These are phyloP conservation scores for Apiotrichum mycotoxinovorans DNA, from an alignment of 1,284 basidiomycete genomes.

Conservation along the genomic window DNA sequence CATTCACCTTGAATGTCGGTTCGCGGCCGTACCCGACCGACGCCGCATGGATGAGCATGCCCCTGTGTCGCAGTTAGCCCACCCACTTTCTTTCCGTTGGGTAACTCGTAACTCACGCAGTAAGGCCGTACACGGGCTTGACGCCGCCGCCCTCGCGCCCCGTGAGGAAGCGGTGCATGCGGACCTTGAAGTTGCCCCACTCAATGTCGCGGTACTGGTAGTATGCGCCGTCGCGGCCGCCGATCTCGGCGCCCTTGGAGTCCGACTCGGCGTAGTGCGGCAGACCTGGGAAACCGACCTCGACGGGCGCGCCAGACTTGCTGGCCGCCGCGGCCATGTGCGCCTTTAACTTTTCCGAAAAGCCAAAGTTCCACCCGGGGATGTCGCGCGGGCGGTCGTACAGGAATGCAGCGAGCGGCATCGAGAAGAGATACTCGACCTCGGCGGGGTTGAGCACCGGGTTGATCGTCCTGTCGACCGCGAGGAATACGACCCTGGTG, in stretches of 20 bases:
- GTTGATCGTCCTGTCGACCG: conserved; percentile 60
- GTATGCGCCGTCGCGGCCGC: conserved; percentile 52
- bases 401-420: conserved; percentile 72
- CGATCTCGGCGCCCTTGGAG: conserved; percentile 19
- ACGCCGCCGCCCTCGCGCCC: conserved; percentile 73
- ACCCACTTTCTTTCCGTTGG: no score
- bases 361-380: conserved; percentile 45
- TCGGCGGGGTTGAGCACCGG: conserved; percentile 74
- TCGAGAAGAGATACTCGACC: conserved; percentile 74
- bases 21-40: conserved; percentile 59
- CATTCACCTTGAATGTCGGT: conserved; percentile 63
- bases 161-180: conserved; percentile 73
- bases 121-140: conserved; percentile 77
- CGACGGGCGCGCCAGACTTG: conserved; percentile 17
- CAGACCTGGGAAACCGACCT: background rate
- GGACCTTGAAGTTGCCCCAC: conserved; percentile 51
- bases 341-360: conserved; percentile 26
- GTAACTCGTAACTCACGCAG: conserved; percentile 58
- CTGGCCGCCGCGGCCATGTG: no score
- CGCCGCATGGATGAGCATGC: conserved; percentile 67
- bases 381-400: conserved; percentile 61
- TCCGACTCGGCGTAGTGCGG: conserved; percentile 20
- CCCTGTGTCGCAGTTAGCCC: conserved; percentile 52
- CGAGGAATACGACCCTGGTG: conserved; percentile 72
- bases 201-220: conserved; percentile 62